Conservation (phyloP, 2,329 filamentous ascomycete genomes). For the Annulohypoxylon truncatum region DNA sequence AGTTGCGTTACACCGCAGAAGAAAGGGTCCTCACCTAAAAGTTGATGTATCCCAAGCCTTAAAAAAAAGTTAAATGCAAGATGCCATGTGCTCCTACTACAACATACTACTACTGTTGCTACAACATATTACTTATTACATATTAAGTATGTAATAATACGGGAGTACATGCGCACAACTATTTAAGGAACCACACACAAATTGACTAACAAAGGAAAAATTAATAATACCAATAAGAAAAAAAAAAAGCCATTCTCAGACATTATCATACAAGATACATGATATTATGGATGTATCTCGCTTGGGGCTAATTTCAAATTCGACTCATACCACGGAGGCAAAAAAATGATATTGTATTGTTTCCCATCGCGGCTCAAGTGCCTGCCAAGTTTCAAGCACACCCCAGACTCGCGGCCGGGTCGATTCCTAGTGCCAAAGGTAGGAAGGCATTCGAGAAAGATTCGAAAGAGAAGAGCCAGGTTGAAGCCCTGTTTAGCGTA, state of each 20-base stretch:
- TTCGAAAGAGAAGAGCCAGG: constrained; percentile 47
- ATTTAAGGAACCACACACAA: neutral
- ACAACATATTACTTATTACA: neutral
- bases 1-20: constrained; percentile 39
- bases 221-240: neutral
- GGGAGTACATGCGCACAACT: neutral
- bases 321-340: constrained; percentile 25
- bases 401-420: constrained; percentile 42
- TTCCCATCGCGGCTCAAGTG: constrained; percentile 39
- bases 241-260: constrained; percentile 34
- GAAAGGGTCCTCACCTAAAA: constrained; percentile 27
- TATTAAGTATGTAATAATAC: neutral
- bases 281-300: constrained; percentile 31
- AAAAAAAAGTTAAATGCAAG: constrained; percentile 7
- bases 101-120: neutral
- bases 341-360: constrained; percentile 30
- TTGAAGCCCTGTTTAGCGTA: constrained; percentile 45
- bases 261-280: constrained; percentile 35
- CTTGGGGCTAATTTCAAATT: constrained; percentile 34
- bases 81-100: constrained; percentile 9
- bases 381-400: constrained; percentile 38
- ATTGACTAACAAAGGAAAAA: constrained; percentile 23
- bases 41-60: constrained; percentile 7
- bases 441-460: constrained; percentile 51
- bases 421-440: constrained; percentile 42